Conservation (phyloP, 176 grass and related monocot species). For the Eremochloa ophiuroides region DNA sequence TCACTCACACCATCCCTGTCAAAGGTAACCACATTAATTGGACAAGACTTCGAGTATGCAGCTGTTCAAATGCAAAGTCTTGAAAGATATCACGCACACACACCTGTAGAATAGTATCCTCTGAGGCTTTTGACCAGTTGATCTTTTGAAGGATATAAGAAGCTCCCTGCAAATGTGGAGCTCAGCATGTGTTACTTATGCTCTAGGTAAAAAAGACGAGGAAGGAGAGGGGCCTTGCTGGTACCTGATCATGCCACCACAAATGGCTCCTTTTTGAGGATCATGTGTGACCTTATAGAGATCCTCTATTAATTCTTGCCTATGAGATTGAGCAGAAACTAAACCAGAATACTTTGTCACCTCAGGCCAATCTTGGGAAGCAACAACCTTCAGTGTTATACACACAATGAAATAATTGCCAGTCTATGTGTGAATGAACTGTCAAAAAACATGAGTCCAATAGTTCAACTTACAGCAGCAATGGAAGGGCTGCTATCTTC, state of each 20-base stretch:
- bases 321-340: constrained; percentile 83
- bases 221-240: background rate
- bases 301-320: constrained; percentile 89
- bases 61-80: background rate
- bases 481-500: constrained; percentile 94
- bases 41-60: background rate
- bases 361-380: constrained; percentile 96
- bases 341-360: constrained; percentile 94
- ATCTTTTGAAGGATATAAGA: constrained; percentile 78
- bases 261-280: constrained; percentile 55
- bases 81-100: background rate
- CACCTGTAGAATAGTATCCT: constrained; percentile 89
- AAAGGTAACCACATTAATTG: background rate
- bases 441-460: background rate
- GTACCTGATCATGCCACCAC: constrained; percentile 84
- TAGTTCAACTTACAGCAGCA: constrained; percentile 54
- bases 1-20: constrained; percentile 87
- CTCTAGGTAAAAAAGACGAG: background rate
- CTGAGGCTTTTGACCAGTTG: constrained; percentile 69
- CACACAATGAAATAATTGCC: background rate
- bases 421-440: background rate
- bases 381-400: constrained; percentile 65
- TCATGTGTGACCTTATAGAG: constrained; percentile 71
- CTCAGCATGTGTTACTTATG: background rate
- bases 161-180: constrained; percentile 63